Base-by-base conservation (phyloP, 768 basidiomycete genomes). In the Kwoniella shandongensis region DNA sequence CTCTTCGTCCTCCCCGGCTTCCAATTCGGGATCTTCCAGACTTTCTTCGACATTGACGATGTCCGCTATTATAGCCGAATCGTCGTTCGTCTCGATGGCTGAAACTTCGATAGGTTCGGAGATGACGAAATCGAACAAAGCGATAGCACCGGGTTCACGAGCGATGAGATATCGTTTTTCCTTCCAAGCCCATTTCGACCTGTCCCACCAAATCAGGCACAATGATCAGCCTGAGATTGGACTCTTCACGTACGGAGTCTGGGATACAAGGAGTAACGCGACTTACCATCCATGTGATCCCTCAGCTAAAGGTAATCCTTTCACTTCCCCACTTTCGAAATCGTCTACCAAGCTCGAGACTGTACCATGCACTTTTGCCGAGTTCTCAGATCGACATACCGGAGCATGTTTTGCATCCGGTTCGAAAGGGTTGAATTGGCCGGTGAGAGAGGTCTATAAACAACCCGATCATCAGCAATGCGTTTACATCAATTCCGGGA, bases 111-210 rank as follows among this genome's bases (percentile, higher is more conserved):
- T 32, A 0, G 62, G 59, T 22, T 27, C 30, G 2, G 65, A 54
- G 42, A 67, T 66, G 4, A 63, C 47, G 44, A 76, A 59, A 2
- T 63, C 63, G 53, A 63, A 69, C 3, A 62, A 59, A n/a, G 73
- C 65, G 3, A 36, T 51, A 15, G 71, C 57, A 11, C 75, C 75
- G 4, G 74, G 70, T 45, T 55, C 53, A 17, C 53, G 48, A 1
- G 74, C 66, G 11, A 67, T 56, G 51, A 75, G 62, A 58, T 75
- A 77, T 49, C 62, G 61, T 54, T 77, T 77, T 45, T 77, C 75
- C 30, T 62, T 56, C 67, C 67, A 72, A 4, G 59, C 23, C 67
- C 67, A 72, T 29, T 38, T 29, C 10, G 30, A 23, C 67, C 67
- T 69, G 47, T n/a, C n/a, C n/a, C n/a, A n/a, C n/a, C n/a, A n/a